Conservation (phyloP, 176 grass and related monocot genomes). For the Triticum urartu region DNA sequence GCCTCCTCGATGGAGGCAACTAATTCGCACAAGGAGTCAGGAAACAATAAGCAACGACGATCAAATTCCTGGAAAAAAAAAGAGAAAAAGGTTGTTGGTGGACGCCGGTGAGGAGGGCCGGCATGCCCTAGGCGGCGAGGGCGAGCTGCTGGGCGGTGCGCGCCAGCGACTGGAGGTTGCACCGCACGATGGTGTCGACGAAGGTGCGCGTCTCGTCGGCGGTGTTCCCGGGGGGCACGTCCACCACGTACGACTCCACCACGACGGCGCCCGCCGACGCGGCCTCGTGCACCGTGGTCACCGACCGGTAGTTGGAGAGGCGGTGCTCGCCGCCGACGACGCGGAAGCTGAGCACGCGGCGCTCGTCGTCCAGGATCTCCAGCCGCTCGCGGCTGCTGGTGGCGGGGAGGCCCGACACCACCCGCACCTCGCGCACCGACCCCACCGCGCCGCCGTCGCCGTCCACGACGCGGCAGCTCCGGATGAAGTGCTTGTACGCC, state of each 20-base stretch:
- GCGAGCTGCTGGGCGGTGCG: slow-evolving; percentile 57
- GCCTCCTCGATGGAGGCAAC: slow-evolving; percentile 12
- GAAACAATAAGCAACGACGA: slow-evolving; percentile 14
- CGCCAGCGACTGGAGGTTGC: slow-evolving; percentile 79
- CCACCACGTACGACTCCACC: slow-evolving; percentile 75
- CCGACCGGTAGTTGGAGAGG: slow-evolving; percentile 85
- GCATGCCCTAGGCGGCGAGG: background rate
- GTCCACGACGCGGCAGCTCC: slow-evolving; percentile 60
- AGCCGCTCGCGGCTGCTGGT: slow-evolving; percentile 82
- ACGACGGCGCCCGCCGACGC: slow-evolving; percentile 27
- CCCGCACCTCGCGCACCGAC: slow-evolving; percentile 69
- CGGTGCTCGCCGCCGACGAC: slow-evolving; percentile 92
- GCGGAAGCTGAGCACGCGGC: slow-evolving; percentile 85
- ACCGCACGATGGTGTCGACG: slow-evolving; percentile 74
- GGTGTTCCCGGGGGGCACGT: slow-evolving; percentile 74
- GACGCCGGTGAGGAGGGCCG: background rate
- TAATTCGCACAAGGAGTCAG: slow-evolving; percentile 8
- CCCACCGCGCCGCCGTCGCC: slow-evolving; percentile 53
- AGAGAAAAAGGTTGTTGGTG: slow-evolving; percentile 11
- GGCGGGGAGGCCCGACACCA: slow-evolving; percentile 79
- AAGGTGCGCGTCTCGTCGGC: slow-evolving; percentile 73
- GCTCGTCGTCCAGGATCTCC: slow-evolving; percentile 90
- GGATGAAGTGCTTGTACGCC: slow-evolving; percentile 87
- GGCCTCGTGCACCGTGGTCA: slow-evolving; percentile 60
- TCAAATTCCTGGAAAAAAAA: background rate